These are phyloP conservation scores for Crithidia mellificae DNA, from an alignment of 208 protist genomes.

Conservation along the genomic window DNA sequence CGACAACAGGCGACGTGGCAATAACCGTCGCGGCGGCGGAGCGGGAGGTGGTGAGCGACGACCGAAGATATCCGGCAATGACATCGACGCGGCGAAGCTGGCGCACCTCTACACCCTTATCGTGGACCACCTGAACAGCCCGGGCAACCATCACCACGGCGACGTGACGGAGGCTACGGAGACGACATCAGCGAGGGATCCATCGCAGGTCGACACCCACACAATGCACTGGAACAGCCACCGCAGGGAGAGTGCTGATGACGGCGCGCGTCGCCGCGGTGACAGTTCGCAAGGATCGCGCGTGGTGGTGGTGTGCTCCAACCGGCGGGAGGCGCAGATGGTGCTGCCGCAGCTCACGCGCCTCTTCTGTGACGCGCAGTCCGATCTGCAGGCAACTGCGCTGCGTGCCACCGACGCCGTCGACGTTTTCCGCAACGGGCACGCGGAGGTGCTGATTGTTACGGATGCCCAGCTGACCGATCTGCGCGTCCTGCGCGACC, in stretches of 20 bases:
- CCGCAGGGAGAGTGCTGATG: too few species aligned
- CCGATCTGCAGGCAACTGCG: slow-evolving; percentile 15
- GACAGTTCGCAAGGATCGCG: slow-evolving; percentile 10
- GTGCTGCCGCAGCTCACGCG: slow-evolving; percentile 36
- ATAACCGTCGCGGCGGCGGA: neutral
- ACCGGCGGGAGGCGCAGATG: slow-evolving; percentile 60
- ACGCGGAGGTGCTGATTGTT: slow-evolving; percentile 56
- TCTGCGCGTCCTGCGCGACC: slow-evolving; percentile 27
- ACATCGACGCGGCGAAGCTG: slow-evolving; percentile 48
- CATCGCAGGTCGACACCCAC: too few species aligned
- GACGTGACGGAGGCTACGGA: too few species aligned
- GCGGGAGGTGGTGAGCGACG: slow-evolving; percentile 8
- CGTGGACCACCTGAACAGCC: slow-evolving; percentile 18
- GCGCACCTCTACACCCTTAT: slow-evolving; percentile 31
- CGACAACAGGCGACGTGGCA: neutral
- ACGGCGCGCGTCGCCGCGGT: too few species aligned
- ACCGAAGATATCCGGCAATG: slow-evolving; percentile 32
- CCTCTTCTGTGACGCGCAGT: slow-evolving; percentile 28
- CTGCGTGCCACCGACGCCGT: slow-evolving; percentile 41
- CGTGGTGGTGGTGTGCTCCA: slow-evolving; percentile 55
- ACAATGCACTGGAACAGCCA: too few species aligned
- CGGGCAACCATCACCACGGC: too few species aligned
- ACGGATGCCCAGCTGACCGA: slow-evolving; percentile 57
- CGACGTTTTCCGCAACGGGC: slow-evolving; percentile 36
- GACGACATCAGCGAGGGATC: too few species aligned